Conservation (phyloP, 495 filamentous ascomycete genomes). For the Barbatosphaeria neglecta region DNA sequence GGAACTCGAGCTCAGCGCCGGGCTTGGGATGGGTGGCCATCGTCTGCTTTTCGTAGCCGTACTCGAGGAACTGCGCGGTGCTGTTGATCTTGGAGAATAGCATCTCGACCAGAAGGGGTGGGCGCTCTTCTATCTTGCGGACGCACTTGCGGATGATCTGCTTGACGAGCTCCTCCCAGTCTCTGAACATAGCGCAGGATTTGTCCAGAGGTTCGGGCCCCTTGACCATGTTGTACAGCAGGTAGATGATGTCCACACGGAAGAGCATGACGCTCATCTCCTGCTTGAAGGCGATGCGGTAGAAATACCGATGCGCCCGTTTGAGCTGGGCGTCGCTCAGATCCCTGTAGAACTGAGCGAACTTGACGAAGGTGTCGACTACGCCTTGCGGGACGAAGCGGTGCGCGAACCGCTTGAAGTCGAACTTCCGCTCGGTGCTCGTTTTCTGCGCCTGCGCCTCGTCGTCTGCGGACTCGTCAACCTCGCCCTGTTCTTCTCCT, state of each 20-base stretch:
- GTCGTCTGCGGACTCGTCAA: slow-evolving; percentile 63
- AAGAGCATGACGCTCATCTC: slow-evolving; percentile 81
- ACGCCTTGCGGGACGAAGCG: slow-evolving; percentile 76
- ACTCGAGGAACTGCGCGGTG: slow-evolving; percentile 76
- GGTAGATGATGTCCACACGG: slow-evolving; percentile 76
- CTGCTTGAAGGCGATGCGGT: slow-evolving; percentile 88
- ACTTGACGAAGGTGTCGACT: slow-evolving; percentile 77
- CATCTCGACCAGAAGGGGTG: slow-evolving; percentile 75
- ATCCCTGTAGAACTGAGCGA: slow-evolving; percentile 71
- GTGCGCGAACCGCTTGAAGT: slow-evolving; percentile 71
- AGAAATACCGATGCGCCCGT: slow-evolving; percentile 88
- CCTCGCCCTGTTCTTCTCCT: slow-evolving; percentile 34
- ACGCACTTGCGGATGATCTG: slow-evolving; percentile 65
- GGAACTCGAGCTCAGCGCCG: slow-evolving; percentile 69
- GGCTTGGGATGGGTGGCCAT: slow-evolving; percentile 43
- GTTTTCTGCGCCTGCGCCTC: slow-evolving; percentile 57
- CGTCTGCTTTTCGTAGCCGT: slow-evolving; percentile 77
- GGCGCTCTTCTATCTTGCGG: slow-evolving; percentile 72
- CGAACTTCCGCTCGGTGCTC: slow-evolving; percentile 79
- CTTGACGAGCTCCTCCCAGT: slow-evolving; percentile 83
- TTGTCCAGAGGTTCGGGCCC: slow-evolving; percentile 70
- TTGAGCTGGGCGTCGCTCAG: slow-evolving; percentile 76
- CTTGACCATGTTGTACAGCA: slow-evolving; percentile 88
- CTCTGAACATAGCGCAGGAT: slow-evolving; percentile 52
- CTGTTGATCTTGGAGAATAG: slow-evolving; percentile 86